Evolutionary conservation across 176 grass and related monocot species (phyloP).

Genomic region (Rhynchospora pubera): DNA sequence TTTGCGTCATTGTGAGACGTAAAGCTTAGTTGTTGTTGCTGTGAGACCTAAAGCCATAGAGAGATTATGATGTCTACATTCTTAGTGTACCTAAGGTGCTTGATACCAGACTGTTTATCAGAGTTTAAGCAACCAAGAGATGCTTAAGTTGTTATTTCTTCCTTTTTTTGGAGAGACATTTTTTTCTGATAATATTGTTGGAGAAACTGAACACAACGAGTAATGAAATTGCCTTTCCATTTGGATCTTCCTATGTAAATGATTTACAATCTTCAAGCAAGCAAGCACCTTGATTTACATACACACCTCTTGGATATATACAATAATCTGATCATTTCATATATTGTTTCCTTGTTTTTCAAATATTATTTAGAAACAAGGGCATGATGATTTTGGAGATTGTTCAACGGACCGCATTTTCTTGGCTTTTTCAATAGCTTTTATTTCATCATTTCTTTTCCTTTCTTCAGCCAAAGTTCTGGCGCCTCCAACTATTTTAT

Average conservation of each 20-base stretch:
- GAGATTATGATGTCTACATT: not conserved
- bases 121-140: not conserved
- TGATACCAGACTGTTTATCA: not conserved
- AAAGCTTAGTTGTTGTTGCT: too few relatives aligned
- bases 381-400: constrained; percentile 25
- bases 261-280: constrained; percentile 8
- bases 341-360: not conserved
- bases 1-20: not conserved
- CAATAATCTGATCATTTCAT: not conserved
- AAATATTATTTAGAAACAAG: constrained; percentile 20
- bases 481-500: constrained; percentile 45
- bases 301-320: not conserved
- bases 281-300: constrained; percentile 9
- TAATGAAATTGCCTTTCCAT: not conserved
- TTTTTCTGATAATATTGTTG: too few relatives aligned
- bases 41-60: not conserved
- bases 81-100: not conserved
- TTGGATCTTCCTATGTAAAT: not conserved
- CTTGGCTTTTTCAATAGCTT: constrained; percentile 44
- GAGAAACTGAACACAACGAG: too few relatives aligned
- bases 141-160: not conserved
- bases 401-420: constrained; percentile 44
- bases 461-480: constrained; percentile 43
- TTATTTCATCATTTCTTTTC: constrained; percentile 54
- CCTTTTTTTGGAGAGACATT: not conserved